Base-by-base conservation (phyloP, 495 filamentous ascomycete species). In the Rhizodiscina lignyota region DNA sequence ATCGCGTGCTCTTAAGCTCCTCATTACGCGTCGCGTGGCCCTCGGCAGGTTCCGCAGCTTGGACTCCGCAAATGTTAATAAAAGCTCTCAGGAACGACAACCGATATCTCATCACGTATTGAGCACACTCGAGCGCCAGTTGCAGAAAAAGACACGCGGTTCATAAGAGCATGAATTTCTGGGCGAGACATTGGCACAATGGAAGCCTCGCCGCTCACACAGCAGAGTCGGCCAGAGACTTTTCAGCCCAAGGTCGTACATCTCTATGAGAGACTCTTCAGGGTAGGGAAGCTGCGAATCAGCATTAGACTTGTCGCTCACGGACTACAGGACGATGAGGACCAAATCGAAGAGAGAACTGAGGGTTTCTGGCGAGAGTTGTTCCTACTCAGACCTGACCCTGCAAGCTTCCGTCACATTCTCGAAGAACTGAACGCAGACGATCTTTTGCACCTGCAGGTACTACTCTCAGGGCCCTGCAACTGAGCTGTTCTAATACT, bases 301-400 rank as follows among this genome's bases (percentile, higher is more conserved):
- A 19, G 6, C 0, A 21, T 17, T 5, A 21, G 24, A 17, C 32
- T 15, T 18, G 11, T 19, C 20, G 8, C 23, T 21, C 36, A 30
- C 16, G 17, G 24, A 34, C 29, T 8, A 35, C 41, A 72, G 56
- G 58, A 73, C 45, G 67, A 75, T 21, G 55, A 67, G 28, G 77
- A 11, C 30, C 8, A 83, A 30, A 67, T 66, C 39, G 58, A 67
- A 26, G 74, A 81, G 24, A 74, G 73, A 34, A 68, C 78, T 0
- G 83, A 94, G 40, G 89, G 85, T 5, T 99, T 94, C 59, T 99
- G 89, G 91, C 68, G 72, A 35, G 87, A 94, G 58, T 83, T 96
- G 59, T 97, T 96, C 58, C 64, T 96, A 27, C 65, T 94, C 32
- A 68, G 68, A 33, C 86, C 89, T 21, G 79, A 93, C 51, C 64